phyloP scores from a whole-genome alignment of 768 basidiomycete species.

The Leccinum rimulosum region DNA sequence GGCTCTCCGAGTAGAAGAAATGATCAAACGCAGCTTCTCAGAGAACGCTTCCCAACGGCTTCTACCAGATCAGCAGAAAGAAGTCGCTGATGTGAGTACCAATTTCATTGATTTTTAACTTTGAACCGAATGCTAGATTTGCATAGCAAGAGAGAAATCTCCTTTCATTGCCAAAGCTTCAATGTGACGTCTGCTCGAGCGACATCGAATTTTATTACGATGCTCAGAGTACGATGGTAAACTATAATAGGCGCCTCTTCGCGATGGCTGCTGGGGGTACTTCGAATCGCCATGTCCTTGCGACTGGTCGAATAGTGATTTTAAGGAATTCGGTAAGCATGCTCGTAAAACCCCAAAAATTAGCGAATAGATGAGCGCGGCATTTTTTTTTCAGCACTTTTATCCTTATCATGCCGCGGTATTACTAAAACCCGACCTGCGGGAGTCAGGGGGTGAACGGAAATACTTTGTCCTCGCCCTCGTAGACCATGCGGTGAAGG shows the following conservation, averaged over 20 bases:
- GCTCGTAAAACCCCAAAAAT: neutral
- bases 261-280: slow-evolving; percentile 55
- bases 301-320: slow-evolving; percentile 77
- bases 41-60: slow-evolving; percentile 94
- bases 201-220: slow-evolving; percentile 83
- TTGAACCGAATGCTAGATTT: slow-evolving; percentile 8
- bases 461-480: slow-evolving; percentile 70
- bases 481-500: slow-evolving; percentile 62
- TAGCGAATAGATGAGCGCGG: neutral
- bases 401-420: slow-evolving; percentile 65
- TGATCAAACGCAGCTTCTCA: slow-evolving; percentile 99
- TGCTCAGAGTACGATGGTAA: slow-evolving; percentile 55
- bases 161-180: slow-evolving; percentile 57
- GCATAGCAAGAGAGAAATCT: slow-evolving; percentile 70
- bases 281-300: slow-evolving; percentile 66
- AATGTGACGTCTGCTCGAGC: slow-evolving; percentile 63
- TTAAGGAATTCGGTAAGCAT: slow-evolving; percentile 73
- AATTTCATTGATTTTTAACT: neutral
- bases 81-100: slow-evolving; percentile 72
- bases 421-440: slow-evolving; percentile 61
- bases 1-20: slow-evolving; percentile 94
- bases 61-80: slow-evolving; percentile 89
- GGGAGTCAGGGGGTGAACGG: slow-evolving; percentile 49
- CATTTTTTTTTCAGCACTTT: slow-evolving; percentile 61
- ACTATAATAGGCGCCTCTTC: slow-evolving; percentile 61